phyloP scores from a whole-genome alignment of 2,329 filamentous ascomycete genomes.

The Sporothrix mexicana region DNA sequence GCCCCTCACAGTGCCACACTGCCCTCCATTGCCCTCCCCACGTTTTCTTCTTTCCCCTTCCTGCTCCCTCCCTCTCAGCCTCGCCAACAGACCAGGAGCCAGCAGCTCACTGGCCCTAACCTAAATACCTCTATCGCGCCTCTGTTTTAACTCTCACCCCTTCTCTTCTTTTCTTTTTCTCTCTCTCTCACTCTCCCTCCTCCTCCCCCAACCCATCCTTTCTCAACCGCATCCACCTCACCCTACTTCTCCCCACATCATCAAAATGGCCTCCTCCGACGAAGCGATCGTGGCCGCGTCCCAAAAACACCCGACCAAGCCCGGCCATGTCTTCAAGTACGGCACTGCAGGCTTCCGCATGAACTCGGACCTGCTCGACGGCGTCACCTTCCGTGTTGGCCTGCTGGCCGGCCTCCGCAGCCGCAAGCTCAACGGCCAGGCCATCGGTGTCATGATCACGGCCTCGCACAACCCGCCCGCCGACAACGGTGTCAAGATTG shows the following conservation, averaged over 20 bases:
- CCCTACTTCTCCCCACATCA: not conserved
- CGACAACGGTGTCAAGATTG: conserved; percentile 93
- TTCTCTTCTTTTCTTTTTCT: not conserved
- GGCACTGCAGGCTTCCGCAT: conserved; percentile 72
- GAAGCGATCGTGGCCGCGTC: conserved; percentile 63
- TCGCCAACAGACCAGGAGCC: conserved; percentile 4
- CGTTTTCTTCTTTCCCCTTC: not conserved
- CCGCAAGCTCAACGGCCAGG: conserved; percentile 85
- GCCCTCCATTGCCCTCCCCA: conserved; percentile 25
- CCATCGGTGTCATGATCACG: conserved; percentile 96
- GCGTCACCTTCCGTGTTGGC: conserved; percentile 90
- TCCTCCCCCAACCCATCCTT: too few relatives aligned
- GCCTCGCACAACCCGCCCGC: conserved; percentile 89
- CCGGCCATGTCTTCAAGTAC: conserved; percentile 63
- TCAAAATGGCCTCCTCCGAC: conserved; percentile 33
- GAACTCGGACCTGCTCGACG: conserved; percentile 81
- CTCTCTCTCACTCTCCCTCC: not conserved
- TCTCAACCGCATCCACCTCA: not conserved
- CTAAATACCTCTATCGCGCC: not conserved
- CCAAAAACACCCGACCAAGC: conserved; percentile 64
- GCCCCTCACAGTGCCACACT: conserved; percentile 24
- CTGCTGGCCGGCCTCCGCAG: conserved; percentile 87
- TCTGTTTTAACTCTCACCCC: not conserved
- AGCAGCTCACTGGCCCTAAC: not conserved
- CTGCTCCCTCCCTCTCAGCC: conserved; percentile 22